Evolutionary conservation across 1,139 yeast species (phyloP).

Genomic region (Diutina siamensis): DNA sequence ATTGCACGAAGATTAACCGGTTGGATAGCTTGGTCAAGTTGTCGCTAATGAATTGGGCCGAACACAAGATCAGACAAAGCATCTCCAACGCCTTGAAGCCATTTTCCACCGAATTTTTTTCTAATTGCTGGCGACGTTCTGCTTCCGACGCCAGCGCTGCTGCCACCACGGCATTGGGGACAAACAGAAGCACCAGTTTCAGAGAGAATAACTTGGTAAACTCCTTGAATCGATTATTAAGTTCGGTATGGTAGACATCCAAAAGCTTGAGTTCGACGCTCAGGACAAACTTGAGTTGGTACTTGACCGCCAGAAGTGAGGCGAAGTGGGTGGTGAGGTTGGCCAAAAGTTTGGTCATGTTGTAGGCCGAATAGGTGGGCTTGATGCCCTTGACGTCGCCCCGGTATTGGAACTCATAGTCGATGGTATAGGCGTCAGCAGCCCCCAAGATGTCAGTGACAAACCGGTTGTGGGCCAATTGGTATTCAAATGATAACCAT

Average conservation of each 20-base stretch:
- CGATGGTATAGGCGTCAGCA: conserved; percentile 47
- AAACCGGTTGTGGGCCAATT: conserved; percentile 45
- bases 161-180: not conserved
- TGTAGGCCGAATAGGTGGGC: conserved; percentile 60
- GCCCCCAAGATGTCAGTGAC: conserved; percentile 41
- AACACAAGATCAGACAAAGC: not conserved
- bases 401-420: conserved; percentile 32
- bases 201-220: conserved; percentile 33
- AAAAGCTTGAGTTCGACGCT: conserved; percentile 58
- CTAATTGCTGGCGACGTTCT: not conserved
- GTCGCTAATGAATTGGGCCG: not conserved
- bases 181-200: conserved; percentile 17
- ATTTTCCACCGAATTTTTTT: conserved; percentile 4
- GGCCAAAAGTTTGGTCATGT: conserved; percentile 50
- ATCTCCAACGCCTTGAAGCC: conserved; percentile 5
- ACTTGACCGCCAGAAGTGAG: conserved; percentile 44
- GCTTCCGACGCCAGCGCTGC: conserved; percentile 2
- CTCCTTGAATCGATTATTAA: conserved; percentile 30
- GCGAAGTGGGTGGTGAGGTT: conserved; percentile 55
- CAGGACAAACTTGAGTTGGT: conserved; percentile 57
- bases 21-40: conserved; percentile 14
- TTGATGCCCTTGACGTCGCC: conserved; percentile 19
- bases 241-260: conserved; percentile 43
- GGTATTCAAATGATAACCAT: conserved; percentile 61
- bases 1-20: conserved; percentile 50